Evolutionary conservation across 1,139 yeast species (phyloP).

Genomic region (Pichia sp.): DNA sequence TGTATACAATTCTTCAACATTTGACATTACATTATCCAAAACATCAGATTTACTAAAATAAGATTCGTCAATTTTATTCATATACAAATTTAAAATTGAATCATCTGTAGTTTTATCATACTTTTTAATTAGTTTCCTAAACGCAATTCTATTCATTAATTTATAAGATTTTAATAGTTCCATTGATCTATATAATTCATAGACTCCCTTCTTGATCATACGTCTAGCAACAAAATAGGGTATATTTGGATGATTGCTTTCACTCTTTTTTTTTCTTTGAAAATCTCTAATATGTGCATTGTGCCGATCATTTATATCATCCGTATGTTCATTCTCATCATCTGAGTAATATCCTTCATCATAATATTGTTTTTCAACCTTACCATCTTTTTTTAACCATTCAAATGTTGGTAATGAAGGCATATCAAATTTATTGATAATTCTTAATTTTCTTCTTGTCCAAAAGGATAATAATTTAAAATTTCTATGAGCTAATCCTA

Average conservation of each 20-base stretch:
- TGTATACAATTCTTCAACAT: slow-evolving; percentile 65
- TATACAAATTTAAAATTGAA: slow-evolving; percentile 44
- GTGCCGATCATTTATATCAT: slow-evolving; percentile 3
- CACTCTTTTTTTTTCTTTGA: slow-evolving; percentile 19
- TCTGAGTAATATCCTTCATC: slow-evolving; percentile 27
- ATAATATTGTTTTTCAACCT: slow-evolving; percentile 30
- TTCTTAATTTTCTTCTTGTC: slow-evolving; percentile 29
- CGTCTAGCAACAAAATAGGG: slow-evolving; percentile 69
- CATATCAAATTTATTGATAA: slow-evolving; percentile 41
- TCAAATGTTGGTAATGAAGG: slow-evolving; percentile 52
- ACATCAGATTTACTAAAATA: slow-evolving; percentile 63
- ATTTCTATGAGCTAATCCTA: slow-evolving; percentile 16
- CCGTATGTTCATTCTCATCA: slow-evolving; percentile 6
- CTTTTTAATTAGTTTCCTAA: slow-evolving; percentile 82
- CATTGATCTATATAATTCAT: slow-evolving; percentile 74
- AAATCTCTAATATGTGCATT: slow-evolving; percentile 15
- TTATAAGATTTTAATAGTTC: slow-evolving; percentile 74
- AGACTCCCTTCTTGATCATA: slow-evolving; percentile 68
- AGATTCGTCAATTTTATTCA: slow-evolving; percentile 49
- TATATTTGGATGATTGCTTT: slow-evolving; percentile 27
- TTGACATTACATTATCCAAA: slow-evolving; percentile 52
- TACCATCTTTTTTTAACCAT: slow-evolving; percentile 33
- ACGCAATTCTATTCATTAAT: slow-evolving; percentile 76
- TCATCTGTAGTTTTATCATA: slow-evolving; percentile 69
- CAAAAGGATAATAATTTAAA: slow-evolving; percentile 19